Evolutionary conservation across 371 early-diverging fungal species (phyloP).

Genomic region (Capniomyces stellatus): DNA sequence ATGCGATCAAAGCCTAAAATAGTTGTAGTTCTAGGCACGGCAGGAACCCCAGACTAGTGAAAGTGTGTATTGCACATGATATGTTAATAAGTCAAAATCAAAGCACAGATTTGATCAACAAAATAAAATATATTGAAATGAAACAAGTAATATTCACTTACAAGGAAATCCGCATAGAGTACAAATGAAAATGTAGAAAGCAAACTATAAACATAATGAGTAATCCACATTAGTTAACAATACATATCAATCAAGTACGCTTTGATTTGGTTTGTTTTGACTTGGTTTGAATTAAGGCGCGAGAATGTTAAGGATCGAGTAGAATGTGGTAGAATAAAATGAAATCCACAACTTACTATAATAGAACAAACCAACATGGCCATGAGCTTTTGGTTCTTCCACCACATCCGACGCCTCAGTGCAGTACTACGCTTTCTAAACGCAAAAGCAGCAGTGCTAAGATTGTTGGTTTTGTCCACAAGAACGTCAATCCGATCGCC

Average conservation of each 20-base stretch:
- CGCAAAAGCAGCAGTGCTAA: constrained; percentile 73
- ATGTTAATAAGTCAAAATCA: too few relatives aligned
- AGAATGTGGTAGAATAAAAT: neutral
- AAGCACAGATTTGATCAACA: neutral
- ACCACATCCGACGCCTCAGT: constrained; percentile 79
- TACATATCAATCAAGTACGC: too few relatives aligned
- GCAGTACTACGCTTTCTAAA: constrained; percentile 78
- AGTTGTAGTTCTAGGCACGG: neutral
- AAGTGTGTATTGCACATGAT: neutral
- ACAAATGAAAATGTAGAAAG: neutral
- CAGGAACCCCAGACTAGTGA: neutral
- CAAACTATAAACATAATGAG: neutral
- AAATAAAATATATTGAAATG: neutral
- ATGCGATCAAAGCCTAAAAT: too few relatives aligned
- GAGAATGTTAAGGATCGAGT: neutral
- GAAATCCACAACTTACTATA: constrained; percentile 32
- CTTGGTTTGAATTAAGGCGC: neutral
- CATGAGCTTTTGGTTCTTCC: constrained; percentile 77
- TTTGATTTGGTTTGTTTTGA: too few relatives aligned
- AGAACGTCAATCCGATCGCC: constrained; percentile 80
- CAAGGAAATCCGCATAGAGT: neutral
- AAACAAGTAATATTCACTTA: neutral
- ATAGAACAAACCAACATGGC: constrained; percentile 40
- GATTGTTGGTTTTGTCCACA: constrained; percentile 75
- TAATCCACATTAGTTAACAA: too few relatives aligned